A percentile compares a stretch with the other conserved stretches of the same genome.
Evolutionary conservation across 2,329 filamentous ascomycete genomes (phyloP).

Genomic region (Neofusicoccum kwambonambiense): DNA sequence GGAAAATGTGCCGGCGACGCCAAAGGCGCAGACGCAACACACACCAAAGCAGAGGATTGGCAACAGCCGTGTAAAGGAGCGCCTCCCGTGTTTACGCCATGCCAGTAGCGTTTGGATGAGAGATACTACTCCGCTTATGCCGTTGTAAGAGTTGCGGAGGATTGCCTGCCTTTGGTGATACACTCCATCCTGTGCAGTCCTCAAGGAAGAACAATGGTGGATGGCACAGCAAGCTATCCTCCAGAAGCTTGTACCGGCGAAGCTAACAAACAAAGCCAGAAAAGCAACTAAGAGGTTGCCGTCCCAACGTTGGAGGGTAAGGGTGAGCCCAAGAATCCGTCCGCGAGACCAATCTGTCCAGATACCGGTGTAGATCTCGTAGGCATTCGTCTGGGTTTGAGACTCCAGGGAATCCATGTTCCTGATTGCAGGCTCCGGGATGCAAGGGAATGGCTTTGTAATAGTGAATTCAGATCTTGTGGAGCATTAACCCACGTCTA

Average conservation of each 20-base stretch:
- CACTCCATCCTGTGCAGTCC: slow-evolving; percentile 28
- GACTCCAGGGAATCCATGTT: too few species aligned
- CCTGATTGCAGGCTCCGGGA: too few species aligned
- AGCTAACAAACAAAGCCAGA: slow-evolving; percentile 24
- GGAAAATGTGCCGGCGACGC: slow-evolving; percentile 32
- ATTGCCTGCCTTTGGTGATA: slow-evolving; percentile 35
- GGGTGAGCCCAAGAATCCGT: slow-evolving; percentile 21
- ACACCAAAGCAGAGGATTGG: slow-evolving; percentile 27
- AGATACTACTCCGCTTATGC: slow-evolving; percentile 16
- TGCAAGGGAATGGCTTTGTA: too few species aligned
- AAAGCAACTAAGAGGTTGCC: slow-evolving; percentile 26
- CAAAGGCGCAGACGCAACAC: slow-evolving; percentile 25
- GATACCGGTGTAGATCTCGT: slow-evolving; percentile 19
- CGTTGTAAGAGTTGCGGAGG: slow-evolving; percentile 32
- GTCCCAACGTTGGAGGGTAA: slow-evolving; percentile 21
- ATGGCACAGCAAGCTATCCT: slow-evolving; percentile 29
- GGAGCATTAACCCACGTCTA: too few species aligned
- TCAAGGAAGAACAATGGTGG: slow-evolving; percentile 25
- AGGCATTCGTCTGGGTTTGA: too few species aligned
- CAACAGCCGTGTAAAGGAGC: slow-evolving; percentile 14
- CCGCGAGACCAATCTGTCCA: slow-evolving; percentile 24
- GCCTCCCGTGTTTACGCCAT: slow-evolving; percentile 16
- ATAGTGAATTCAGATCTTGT: too few species aligned
- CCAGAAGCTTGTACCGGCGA: slow-evolving; percentile 29
- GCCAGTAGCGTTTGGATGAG: slow-evolving; percentile 4